phyloP scores from a whole-genome alignment of 257 asterid genomes.

The Nyctanthes arbortristis region DNA sequence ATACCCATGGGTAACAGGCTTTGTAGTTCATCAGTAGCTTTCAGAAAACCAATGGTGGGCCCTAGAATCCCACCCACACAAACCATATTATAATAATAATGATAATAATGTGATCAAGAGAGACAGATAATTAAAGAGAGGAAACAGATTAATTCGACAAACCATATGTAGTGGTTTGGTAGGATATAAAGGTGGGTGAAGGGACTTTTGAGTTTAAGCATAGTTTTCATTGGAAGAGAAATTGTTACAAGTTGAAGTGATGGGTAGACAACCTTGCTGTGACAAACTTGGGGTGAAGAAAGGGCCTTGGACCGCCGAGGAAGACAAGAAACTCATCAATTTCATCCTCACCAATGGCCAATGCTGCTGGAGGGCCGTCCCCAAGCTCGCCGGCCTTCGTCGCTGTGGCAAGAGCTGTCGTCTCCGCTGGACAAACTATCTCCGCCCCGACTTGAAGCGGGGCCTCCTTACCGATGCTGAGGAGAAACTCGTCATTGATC shows the following conservation, averaged over 20 bases:
- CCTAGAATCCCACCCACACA: slow-evolving; percentile 36
- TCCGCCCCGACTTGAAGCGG: slow-evolving; percentile 94
- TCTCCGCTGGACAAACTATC: slow-evolving; percentile 95
- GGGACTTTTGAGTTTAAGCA: slow-evolving; percentile 34
- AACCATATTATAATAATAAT: background rate
- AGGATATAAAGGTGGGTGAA: slow-evolving; percentile 80
- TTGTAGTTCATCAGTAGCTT: slow-evolving; percentile 62
- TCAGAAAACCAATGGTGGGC: slow-evolving; percentile 72
- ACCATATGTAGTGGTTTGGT: slow-evolving; percentile 31
- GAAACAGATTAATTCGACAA: slow-evolving; percentile 7
- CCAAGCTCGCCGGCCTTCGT: slow-evolving; percentile 92
- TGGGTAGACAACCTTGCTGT: slow-evolving; percentile 98
- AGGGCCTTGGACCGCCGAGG: slow-evolving; percentile 99
- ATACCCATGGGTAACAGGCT: slow-evolving; percentile 48
- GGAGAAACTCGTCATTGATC: slow-evolving; percentile 88
- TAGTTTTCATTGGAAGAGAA: slow-evolving; percentile 7
- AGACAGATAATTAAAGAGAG: too few relatives aligned
- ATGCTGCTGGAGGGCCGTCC: slow-evolving; percentile 98
- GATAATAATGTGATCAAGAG: background rate
- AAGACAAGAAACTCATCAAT: slow-evolving; percentile 81
- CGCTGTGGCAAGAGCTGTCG: slow-evolving; percentile 99
- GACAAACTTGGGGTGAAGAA: slow-evolving; percentile 96
- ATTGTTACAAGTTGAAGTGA: too few relatives aligned
- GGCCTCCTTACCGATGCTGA: slow-evolving; percentile 87
- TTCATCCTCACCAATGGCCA: slow-evolving; percentile 87